A percentile compares a stretch with the other conserved stretches of the same genome.
Conservation (phyloP, 805 yeast species). For the Hanseniaspora thailandica region DNA sequence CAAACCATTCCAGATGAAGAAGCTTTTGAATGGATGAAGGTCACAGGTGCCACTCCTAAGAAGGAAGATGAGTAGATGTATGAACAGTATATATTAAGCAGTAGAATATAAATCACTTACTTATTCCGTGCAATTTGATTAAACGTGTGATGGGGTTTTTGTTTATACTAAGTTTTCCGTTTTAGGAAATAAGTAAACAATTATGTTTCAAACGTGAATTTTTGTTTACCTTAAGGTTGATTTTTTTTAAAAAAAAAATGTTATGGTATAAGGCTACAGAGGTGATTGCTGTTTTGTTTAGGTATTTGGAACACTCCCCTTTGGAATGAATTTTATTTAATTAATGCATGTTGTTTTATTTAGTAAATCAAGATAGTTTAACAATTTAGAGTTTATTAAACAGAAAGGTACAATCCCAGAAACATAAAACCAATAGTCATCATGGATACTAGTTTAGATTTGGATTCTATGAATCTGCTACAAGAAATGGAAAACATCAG, state of each 20-base stretch:
- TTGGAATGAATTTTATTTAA: background rate
- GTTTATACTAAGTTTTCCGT: background rate
- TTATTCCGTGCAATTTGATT: no score
- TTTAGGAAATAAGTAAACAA: slow-evolving; percentile 10
- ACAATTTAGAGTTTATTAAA: background rate
- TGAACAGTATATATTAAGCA: no score
- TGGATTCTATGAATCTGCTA: slow-evolving; percentile 7
- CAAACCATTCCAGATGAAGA: slow-evolving; percentile 27
- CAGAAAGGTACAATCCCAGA: background rate
- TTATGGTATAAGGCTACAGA: background rate
- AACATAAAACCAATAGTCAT: background rate
- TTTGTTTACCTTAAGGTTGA: background rate
- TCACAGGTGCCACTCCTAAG: slow-evolving; percentile 5
- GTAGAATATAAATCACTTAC: no score
- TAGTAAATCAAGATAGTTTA: background rate
- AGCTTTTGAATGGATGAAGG: slow-evolving; percentile 1
- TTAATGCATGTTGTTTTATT: no score
- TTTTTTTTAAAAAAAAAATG: no score
- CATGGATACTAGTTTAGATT: slow-evolving; percentile 5
- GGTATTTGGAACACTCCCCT: background rate
- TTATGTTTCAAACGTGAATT: background rate
- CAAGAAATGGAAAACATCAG: slow-evolving; percentile 11
- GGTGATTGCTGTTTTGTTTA: no score
- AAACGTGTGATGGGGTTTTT: background rate
- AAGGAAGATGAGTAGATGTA: background rate